phyloP scores from a whole-genome alignment of 441 rosid genomes.

The Adansonia gregorii region DNA sequence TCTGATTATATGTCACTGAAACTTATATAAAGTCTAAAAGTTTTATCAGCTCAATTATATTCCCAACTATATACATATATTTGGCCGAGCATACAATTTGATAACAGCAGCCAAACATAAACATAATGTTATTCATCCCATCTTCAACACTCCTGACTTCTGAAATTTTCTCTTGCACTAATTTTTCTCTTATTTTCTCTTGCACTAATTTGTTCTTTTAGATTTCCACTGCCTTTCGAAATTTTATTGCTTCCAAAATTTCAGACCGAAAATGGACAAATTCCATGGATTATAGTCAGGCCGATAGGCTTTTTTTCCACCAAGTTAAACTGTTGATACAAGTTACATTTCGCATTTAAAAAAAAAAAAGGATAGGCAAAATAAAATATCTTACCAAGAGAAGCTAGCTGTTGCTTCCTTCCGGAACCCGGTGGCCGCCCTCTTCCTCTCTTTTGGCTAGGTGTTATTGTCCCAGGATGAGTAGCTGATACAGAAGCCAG shows the following conservation, averaged over 20 bases:
- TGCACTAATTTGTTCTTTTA: neutral
- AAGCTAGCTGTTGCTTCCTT: conserved; percentile 69
- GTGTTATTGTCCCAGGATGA: conserved; percentile 54
- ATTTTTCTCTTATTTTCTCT: neutral
- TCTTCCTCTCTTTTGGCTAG: conserved; percentile 80
- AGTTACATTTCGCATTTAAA: neutral
- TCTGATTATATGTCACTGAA: neutral
- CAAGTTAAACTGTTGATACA: neutral
- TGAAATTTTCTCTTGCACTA: neutral
- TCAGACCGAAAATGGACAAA: neutral
- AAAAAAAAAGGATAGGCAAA: neutral
- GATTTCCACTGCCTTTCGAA: neutral
- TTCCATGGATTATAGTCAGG: conserved; percentile 16
- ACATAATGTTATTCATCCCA: neutral
- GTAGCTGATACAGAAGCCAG: conserved; percentile 72
- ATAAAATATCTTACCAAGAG: conserved; percentile 54
- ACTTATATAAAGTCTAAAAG: neutral
- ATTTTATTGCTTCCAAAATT: neutral
- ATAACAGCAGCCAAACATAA: neutral
- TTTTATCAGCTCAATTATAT: too few species aligned
- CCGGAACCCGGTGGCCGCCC: conserved; percentile 95
- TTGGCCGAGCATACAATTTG: neutral
- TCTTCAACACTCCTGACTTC: neutral
- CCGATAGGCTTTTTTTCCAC: neutral
- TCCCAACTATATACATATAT: neutral